Evolutionary conservation across 768 basidiomycete species (phyloP), one percentile per base, ranked within the genome.

Genomic region (Phlebiopsis gigantea): DNA sequence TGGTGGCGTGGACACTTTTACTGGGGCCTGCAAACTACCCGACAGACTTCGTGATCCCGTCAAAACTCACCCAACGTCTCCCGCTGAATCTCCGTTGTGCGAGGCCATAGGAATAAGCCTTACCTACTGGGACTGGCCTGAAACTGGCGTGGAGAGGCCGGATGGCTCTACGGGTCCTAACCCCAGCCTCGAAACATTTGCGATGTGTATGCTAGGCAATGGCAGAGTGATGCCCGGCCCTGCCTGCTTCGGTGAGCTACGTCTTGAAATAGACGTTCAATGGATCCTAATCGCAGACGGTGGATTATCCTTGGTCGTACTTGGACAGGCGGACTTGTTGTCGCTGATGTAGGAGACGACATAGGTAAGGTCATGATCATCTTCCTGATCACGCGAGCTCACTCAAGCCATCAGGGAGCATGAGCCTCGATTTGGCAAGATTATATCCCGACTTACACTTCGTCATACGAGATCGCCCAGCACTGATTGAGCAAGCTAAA

Each of bases 191-290:
- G 69, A 72, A 10, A 75, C 63, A 61, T 76, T 75, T 53, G 68
- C 72, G 61, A 74, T 75, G 63, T 75, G 75, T 26, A 69, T 68
- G 50, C 73, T 72, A 5, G 75, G 75, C 2, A 76, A 65, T 12
- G 71, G 65, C 12, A 70, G 59, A 21, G 61, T 72, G 39, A 65
- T 67, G 22, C 70, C 64, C 1, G 12, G 34, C 17, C 12, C 4
- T 3, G 34, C 17, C 12, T 39, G 34, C 34, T 39, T 12, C 8
- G 34, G 34, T 39, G 8, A 17, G 24, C 31, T n/a, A 25, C 22
- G 9, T 12, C 7, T 31, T n/a, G 8, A n/a, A 6, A 14, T 19
- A 30, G 14, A 24, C 34, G n/a, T 21, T 46, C 39, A 24, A 21
- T 5, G 41, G 12, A 39, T 9, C 12, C 34, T 47, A 29, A 9